A percentile compares a stretch with the other conserved stretches of the same genome.
Evolutionary conservation across 2,329 filamentous ascomycete species (phyloP).

Genomic region (Cytospora piceicola): DNA sequence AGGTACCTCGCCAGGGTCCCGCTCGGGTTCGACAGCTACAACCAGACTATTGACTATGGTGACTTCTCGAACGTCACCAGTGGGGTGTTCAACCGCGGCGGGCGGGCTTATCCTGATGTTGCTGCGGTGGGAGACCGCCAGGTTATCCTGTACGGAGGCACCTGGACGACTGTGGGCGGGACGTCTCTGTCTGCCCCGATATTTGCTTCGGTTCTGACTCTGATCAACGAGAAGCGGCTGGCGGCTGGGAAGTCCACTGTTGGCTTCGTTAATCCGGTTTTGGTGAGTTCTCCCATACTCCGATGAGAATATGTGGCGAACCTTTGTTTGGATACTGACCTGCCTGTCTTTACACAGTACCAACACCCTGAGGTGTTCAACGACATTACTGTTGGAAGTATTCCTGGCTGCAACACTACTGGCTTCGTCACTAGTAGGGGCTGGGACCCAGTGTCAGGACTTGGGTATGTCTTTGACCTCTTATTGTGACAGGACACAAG

Average conservation of each 20-base stretch:
- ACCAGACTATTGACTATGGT: slow-evolving; percentile 10
- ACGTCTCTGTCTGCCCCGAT: slow-evolving; percentile 61
- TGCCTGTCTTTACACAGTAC: slow-evolving; percentile 31
- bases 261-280: slow-evolving; percentile 41
- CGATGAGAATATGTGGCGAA: not conserved
- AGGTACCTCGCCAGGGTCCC: slow-evolving; percentile 42
- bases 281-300: slow-evolving; percentile 9
- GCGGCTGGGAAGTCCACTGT: slow-evolving; percentile 48
- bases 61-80: slow-evolving; percentile 28
- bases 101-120: slow-evolving; percentile 36
- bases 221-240: slow-evolving; percentile 67
- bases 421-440: slow-evolving; percentile 38
- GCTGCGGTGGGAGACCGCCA: slow-evolving; percentile 36
- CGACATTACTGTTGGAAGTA: slow-evolving; percentile 37
- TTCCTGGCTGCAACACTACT: slow-evolving; percentile 39
- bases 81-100: slow-evolving; percentile 32
- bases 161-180: slow-evolving; percentile 47
- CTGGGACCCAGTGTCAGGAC: slow-evolving; percentile 37
- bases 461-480: slow-evolving; percentile 27
- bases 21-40: slow-evolving; percentile 31
- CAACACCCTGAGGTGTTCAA: slow-evolving; percentile 39
- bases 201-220: slow-evolving; percentile 59
- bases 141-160: slow-evolving; percentile 36
- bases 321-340: not conserved
- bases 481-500: no score